phyloP scores from a whole-genome alignment of 495 filamentous ascomycete genomes.

The Neurospora tetraspora region DNA sequence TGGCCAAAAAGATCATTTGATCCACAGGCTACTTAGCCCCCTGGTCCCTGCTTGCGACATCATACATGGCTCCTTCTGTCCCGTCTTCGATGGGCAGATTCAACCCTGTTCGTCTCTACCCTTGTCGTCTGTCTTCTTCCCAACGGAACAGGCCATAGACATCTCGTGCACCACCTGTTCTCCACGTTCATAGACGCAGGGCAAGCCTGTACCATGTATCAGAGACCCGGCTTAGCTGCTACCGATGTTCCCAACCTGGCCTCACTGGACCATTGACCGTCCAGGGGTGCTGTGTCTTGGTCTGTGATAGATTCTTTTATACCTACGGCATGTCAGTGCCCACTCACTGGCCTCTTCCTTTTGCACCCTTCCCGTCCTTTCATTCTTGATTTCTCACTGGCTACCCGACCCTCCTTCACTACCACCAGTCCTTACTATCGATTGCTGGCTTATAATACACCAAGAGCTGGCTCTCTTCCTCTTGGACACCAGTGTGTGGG shows the following conservation, averaged over 20 bases:
- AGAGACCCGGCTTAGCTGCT: slow-evolving; percentile 41
- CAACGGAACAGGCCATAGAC: slow-evolving; percentile 31
- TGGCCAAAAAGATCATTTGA: neutral
- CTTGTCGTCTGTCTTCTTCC: slow-evolving; percentile 19
- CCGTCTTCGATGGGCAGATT: slow-evolving; percentile 37
- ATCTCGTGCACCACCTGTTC: slow-evolving; percentile 35
- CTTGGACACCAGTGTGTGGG: slow-evolving; percentile 31
- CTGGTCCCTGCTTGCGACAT: neutral
- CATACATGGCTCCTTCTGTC: slow-evolving; percentile 9
- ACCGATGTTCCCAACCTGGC: slow-evolving; percentile 40
- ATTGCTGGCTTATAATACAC: slow-evolving; percentile 41
- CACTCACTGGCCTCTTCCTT: slow-evolving; percentile 24
- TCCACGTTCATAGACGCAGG: slow-evolving; percentile 35
- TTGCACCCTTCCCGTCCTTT: slow-evolving; percentile 27
- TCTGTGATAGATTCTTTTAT: slow-evolving; percentile 34
- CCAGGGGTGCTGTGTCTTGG: slow-evolving; percentile 28
- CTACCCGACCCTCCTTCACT: slow-evolving; percentile 21
- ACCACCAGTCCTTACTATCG: slow-evolving; percentile 39
- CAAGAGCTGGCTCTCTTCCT: slow-evolving; percentile 42
- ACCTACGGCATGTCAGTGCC: slow-evolving; percentile 30
- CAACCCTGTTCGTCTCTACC: slow-evolving; percentile 30
- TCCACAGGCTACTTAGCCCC: neutral
- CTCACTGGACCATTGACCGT: slow-evolving; percentile 30
- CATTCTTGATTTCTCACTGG: slow-evolving; percentile 24
- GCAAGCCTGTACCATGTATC: slow-evolving; percentile 36